Evolutionary conservation across 441 rosid species (phyloP).

Genomic region (Mallotus japonicus): DNA sequence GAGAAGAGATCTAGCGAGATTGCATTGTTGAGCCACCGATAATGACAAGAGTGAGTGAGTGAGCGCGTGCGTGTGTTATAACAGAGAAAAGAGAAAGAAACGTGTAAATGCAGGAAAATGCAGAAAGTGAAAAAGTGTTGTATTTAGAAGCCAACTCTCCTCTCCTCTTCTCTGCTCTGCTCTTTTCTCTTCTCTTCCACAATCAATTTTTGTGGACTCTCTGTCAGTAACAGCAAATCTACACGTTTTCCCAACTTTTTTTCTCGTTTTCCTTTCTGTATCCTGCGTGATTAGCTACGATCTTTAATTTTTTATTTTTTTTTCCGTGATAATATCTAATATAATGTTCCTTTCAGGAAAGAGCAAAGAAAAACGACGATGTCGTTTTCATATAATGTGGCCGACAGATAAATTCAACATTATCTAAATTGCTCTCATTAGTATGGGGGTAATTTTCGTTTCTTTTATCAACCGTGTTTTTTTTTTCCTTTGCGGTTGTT

Average conservation of each 20-base stretch:
- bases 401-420: neutral
- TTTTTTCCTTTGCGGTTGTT: no score
- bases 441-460: no score
- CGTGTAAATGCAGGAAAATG: conserved; percentile 9
- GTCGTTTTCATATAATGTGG: neutral
- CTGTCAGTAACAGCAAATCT: no score
- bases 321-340: neutral
- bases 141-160: neutral
- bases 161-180: no score
- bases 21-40: conserved; percentile 16
- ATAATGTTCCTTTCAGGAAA: no score
- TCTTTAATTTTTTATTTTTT: neutral
- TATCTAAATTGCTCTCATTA: neutral
- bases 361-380: neutral
- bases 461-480: no score
- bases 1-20: conserved; percentile 28
- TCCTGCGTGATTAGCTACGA: neutral
- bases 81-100: neutral
- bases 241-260: no score
- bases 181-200: no score
- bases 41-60: neutral
- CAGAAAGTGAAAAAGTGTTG: neutral
- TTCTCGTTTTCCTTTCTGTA: neutral
- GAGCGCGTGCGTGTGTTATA: neutral
- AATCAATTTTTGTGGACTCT: neutral